Evolutionary conservation across 805 yeast genomes (phyloP).

Genomic region (Starmerella riodocensis): DNA sequence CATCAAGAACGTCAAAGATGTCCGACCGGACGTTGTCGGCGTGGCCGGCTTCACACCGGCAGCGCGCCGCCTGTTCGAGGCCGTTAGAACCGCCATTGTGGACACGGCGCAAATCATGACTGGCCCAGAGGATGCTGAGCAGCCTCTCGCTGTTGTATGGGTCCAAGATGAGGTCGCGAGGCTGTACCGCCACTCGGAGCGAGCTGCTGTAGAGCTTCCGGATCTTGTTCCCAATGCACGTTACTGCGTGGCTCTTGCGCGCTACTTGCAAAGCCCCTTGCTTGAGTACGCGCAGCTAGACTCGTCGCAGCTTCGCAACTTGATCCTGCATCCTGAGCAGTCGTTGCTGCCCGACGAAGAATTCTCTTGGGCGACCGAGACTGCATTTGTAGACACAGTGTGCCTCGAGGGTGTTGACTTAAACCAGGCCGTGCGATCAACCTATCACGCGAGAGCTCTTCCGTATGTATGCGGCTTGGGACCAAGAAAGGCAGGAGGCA

Average conservation of each 20-base stretch:
- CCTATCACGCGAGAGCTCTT: slow-evolving; percentile 54
- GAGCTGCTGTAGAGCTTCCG: slow-evolving; percentile 67
- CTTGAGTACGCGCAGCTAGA: slow-evolving; percentile 74
- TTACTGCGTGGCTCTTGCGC: slow-evolving; percentile 79
- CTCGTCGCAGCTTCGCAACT: slow-evolving; percentile 48
- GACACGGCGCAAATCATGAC: slow-evolving; percentile 36
- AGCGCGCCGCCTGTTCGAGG: slow-evolving; percentile 47
- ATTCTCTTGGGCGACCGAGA: slow-evolving; percentile 53
- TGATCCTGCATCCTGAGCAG: slow-evolving; percentile 57
- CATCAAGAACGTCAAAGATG: slow-evolving; percentile 42
- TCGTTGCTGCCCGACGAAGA: slow-evolving; percentile 50
- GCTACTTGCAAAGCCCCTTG: slow-evolving; percentile 87
- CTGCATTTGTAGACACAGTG: slow-evolving; percentile 77
- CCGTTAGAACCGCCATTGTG: slow-evolving; percentile 39
- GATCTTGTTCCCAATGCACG: slow-evolving; percentile 69
- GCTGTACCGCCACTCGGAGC: slow-evolving; percentile 63
- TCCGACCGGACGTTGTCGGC: slow-evolving; percentile 82
- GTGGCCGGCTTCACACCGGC: slow-evolving; percentile 76
- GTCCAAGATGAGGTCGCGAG: slow-evolving; percentile 90
- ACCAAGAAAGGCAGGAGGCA: slow-evolving; percentile 83
- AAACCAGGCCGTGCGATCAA: slow-evolving; percentile 71
- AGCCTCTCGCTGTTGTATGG: slow-evolving; percentile 54
- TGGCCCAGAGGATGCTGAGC: slow-evolving; percentile 25
- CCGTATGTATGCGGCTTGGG: slow-evolving; percentile 87
- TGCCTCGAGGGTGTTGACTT: slow-evolving; percentile 89